Evolutionary conservation across 345 rosid genomes (phyloP).

Genomic region (Populus deltoides): DNA sequence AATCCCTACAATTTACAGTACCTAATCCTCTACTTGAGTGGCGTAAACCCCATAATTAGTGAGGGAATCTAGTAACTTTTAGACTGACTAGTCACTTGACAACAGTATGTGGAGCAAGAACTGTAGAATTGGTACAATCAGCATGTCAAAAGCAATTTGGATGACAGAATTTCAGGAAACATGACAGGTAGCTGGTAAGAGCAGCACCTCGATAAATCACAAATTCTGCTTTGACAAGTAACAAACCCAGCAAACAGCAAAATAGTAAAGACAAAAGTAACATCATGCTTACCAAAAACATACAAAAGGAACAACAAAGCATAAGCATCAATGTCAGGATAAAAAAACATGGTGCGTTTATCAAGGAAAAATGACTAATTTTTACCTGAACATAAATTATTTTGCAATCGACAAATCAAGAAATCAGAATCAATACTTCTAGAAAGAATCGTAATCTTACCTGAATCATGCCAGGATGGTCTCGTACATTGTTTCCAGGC

Average conservation of each 20-base stretch:
- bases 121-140: neutral
- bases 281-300: neutral
- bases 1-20: neutral
- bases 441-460: slow-evolving; percentile 36
- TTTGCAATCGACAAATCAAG: neutral
- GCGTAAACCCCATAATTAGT: neutral
- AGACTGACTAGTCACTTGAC: neutral
- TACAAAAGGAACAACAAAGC: too few species aligned
- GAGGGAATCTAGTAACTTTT: neutral
- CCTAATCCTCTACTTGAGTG: neutral
- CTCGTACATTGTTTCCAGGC: slow-evolving; percentile 94
- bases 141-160: neutral
- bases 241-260: neutral
- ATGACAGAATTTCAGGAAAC: neutral
- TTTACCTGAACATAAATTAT: neutral
- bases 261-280: neutral
- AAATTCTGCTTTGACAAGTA: neutral
- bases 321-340: too few species aligned
- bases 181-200: neutral
- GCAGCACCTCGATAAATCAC: neutral
- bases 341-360: neutral
- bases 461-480: slow-evolving; percentile 99
- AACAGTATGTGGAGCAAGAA: neutral
- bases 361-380: neutral
- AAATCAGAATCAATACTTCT: neutral